Evolutionary conservation across 352 stramenopile genomes (phyloP).

Genomic region (Plasmopara muralis): DNA sequence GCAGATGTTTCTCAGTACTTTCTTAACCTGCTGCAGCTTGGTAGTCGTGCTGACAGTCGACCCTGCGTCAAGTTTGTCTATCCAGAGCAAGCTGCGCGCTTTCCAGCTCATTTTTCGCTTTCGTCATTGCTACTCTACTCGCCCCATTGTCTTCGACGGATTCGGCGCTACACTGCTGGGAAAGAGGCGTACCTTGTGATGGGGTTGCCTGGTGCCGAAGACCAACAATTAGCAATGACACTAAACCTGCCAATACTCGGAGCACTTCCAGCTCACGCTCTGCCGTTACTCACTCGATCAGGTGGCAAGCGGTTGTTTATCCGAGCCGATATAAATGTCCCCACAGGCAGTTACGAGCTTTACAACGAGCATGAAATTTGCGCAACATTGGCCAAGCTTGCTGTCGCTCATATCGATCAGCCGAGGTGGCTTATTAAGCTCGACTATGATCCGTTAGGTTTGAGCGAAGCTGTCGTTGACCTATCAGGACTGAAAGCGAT

Average conservation of each 20-base stretch:
- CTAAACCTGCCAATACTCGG: constrained; percentile 78
- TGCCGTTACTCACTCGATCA: constrained; percentile 67
- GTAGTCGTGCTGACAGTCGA: constrained; percentile 45
- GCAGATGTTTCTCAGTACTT: constrained; percentile 75
- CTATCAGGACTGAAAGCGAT: constrained; percentile 52
- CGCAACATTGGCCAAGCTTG: constrained; percentile 79
- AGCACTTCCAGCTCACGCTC: constrained; percentile 32
- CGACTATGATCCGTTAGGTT: constrained; percentile 68
- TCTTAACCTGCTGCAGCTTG: constrained; percentile 80
- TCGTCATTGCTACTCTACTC: constrained; percentile 81
- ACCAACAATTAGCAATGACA: constrained; percentile 70
- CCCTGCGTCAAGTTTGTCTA: constrained; percentile 75
- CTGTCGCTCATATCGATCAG: constrained; percentile 76
- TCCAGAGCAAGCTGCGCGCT: constrained; percentile 73
- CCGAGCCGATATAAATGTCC: constrained; percentile 81
- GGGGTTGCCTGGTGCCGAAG: constrained; percentile 64
- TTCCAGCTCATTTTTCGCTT: constrained; percentile 79
- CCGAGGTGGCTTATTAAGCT: constrained; percentile 74
- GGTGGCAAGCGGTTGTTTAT: constrained; percentile 78
- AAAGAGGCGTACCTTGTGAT: constrained; percentile 77
- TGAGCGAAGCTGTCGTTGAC: constrained; percentile 61
- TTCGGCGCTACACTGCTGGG: constrained; percentile 45
- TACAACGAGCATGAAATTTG: constrained; percentile 86
- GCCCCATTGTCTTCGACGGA: constrained; percentile 61
- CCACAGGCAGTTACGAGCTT: constrained; percentile 80